Evolutionary conservation across 1,139 yeast genomes (phyloP), one percentile per base, ranked within the genome.

Genomic region (Nakaseomyces bracarensis): DNA sequence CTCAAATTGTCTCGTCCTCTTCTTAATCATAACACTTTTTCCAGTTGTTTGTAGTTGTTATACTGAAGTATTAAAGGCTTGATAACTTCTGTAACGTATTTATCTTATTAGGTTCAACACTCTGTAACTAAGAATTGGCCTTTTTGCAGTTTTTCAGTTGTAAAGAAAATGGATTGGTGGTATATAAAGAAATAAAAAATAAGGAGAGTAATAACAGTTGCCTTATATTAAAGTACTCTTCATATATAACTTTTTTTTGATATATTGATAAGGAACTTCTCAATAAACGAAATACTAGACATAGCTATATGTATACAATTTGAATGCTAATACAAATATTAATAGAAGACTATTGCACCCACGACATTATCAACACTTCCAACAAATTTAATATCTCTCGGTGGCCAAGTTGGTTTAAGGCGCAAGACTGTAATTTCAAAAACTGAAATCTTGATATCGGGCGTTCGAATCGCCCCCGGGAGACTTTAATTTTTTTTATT

Each of bases 351-450:
- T 10, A 22, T 22, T 6, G 25, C 30, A 13, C 34, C 34, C 34
- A 16, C 22, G 10, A 22, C 25, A 7, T 10, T 9, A 13, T 14
- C 33, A 16, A 14, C 16, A 15, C 8, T 7, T 7, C 8, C 31
- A 28, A 7, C 31, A n/a, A 28, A 11, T 8, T 18, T 18, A 30
- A n/a, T 28, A 27, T 4, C 51, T 46, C 55, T 48, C 49, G 54
- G 54, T 51, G 46, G 56, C 56, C 55, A 52, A 52, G 54, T 50
- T 50, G 55, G 55, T 52, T 49, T 52, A 52, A 52, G 55, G 55
- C 55, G 55, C 54, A 49, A 51, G 55, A 52, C 54, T 50, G 52
- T 52, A 52, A 52, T 49, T 39, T 45, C 39, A 43, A 36, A n/a
- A 38, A 46, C 45, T 15, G 51, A 42, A 39, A 50, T 50, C 53